Conservation (phyloP, 2,329 filamentous ascomycete species). For the Neonectria hederae region DNA sequence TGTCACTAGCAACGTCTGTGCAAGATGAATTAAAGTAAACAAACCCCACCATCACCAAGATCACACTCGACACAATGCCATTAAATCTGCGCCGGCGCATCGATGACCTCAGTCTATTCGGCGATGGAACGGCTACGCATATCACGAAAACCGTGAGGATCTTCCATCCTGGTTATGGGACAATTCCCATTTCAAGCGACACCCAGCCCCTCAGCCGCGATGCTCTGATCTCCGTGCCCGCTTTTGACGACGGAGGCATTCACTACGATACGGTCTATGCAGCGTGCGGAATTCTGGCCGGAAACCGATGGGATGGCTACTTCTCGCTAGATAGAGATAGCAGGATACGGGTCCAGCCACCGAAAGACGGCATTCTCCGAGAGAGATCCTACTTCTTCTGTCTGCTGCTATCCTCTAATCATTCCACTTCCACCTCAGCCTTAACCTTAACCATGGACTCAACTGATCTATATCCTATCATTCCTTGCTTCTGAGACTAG, state of each 20-base stretch:
- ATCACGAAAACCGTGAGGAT: neutral
- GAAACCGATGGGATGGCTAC: conserved; percentile 16
- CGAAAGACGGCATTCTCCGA: conserved; percentile 1
- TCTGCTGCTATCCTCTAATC: neutral
- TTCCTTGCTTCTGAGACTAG: neutral
- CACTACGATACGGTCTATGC: conserved; percentile 5
- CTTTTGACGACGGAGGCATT: conserved; percentile 14
- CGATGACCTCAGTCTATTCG: conserved; percentile 1
- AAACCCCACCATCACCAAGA: neutral
- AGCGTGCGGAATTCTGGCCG: conserved; percentile 1
- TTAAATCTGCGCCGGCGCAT: conserved; percentile 4
- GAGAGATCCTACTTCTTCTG: conserved; percentile 3
- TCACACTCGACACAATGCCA: neutral
- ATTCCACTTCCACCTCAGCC: neutral
- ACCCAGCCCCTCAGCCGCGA: neutral
- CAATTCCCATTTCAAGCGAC: neutral
- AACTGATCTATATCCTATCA: neutral
- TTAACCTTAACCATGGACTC: too few species aligned
- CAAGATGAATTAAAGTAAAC: neutral
- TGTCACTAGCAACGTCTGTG: neutral
- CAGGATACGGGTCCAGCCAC: neutral
- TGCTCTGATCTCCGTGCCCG: conserved; percentile 1
- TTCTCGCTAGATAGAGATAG: conserved; percentile 8
- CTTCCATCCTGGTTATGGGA: conserved; percentile 11
- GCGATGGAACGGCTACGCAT: neutral